Evolutionary conservation across 2,329 filamentous ascomycete species (phyloP).

Genomic region (Nemania bipapillata): DNA sequence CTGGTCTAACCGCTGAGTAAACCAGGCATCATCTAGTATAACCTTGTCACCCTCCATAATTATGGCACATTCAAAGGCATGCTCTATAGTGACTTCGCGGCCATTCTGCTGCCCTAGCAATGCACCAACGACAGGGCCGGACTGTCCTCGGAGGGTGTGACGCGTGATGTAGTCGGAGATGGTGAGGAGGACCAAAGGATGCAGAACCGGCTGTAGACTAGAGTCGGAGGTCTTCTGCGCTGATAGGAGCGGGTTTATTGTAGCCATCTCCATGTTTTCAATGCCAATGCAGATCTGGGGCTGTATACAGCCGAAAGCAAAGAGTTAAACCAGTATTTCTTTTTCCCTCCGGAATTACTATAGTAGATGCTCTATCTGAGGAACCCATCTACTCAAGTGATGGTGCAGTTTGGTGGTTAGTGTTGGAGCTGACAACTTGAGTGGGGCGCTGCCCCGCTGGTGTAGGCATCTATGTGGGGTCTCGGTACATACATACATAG

Average conservation of each 20-base stretch:
- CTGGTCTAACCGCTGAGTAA: conserved; percentile 80
- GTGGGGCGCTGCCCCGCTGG: conserved; percentile 22
- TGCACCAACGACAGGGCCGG: conserved; percentile 82
- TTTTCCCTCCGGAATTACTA: conserved; percentile 13
- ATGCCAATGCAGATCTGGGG: neutral
- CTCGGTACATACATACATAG: too few relatives aligned
- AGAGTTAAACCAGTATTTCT: too few relatives aligned
- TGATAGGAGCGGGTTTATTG: conserved; percentile 69
- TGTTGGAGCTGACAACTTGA: conserved; percentile 15
- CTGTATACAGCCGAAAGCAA: conserved; percentile 13
- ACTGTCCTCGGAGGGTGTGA: conserved; percentile 80
- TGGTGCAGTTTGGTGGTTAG: neutral
- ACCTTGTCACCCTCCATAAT: conserved; percentile 65
- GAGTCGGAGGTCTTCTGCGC: conserved; percentile 76
- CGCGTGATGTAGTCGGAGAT: conserved; percentile 97
- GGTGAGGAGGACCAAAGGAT: conserved; percentile 93
- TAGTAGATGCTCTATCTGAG: too few relatives aligned
- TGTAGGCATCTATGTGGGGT: neutral
- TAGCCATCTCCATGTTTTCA: conserved; percentile 61
- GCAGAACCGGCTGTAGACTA: conserved; percentile 81
- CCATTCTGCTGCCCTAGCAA: conserved; percentile 93
- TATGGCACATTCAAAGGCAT: conserved; percentile 86
- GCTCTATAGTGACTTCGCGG: conserved; percentile 88
- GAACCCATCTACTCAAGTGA: neutral
- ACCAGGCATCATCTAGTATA: conserved; percentile 75